Percentiles rank a stretch among this genome's conserved stretches.
Conservation (phyloP, 352 stramenopile species). For the Pythium monospermum region DNA sequence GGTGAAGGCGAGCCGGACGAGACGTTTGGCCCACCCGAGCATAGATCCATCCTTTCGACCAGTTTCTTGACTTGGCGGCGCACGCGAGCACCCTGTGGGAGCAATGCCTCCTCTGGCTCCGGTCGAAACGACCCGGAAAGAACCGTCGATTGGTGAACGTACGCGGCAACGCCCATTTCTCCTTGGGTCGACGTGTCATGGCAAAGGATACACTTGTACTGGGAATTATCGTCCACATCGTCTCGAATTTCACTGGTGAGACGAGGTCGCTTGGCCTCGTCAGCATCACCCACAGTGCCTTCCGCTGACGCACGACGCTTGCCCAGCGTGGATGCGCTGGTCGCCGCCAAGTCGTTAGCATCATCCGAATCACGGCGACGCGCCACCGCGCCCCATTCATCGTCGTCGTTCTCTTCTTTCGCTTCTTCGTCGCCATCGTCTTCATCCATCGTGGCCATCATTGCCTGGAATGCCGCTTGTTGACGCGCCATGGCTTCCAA, state of each 20-base stretch:
- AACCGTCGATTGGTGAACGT: slow-evolving; percentile 85
- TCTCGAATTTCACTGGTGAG: slow-evolving; percentile 26
- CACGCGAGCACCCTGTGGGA: slow-evolving; percentile 40
- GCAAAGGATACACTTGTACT: slow-evolving; percentile 80
- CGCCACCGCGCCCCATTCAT: slow-evolving; percentile 5
- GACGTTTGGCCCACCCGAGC: slow-evolving; percentile 44
- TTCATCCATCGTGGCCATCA: slow-evolving; percentile 54
- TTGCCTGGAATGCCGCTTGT: slow-evolving; percentile 79
- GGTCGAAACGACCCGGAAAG: slow-evolving; percentile 72
- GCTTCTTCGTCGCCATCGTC: slow-evolving; percentile 18
- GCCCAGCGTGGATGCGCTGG: slow-evolving; percentile 17
- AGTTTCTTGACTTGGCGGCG: slow-evolving; percentile 59
- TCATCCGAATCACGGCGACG: slow-evolving; percentile 1
- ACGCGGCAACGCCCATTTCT: slow-evolving; percentile 83
- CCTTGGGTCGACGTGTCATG: slow-evolving; percentile 72
- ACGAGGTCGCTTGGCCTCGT: slow-evolving; percentile 45
- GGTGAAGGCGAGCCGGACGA: slow-evolving; percentile 41
- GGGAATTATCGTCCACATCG: slow-evolving; percentile 14
- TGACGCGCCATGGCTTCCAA: slow-evolving; percentile 78
- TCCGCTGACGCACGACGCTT: slow-evolving; percentile 49
- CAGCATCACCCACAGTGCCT: slow-evolving; percentile 23
- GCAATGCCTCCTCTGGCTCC: slow-evolving; percentile 56
- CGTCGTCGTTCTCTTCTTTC: too few species aligned
- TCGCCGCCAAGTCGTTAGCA: too few species aligned
- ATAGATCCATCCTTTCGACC: slow-evolving; percentile 86